A percentile compares a stretch with the other conserved stretches of the same genome.
Evolutionary conservation across 2,329 filamentous ascomycete species (phyloP).

Genomic region (Cylindrodendrum hubeiense): DNA sequence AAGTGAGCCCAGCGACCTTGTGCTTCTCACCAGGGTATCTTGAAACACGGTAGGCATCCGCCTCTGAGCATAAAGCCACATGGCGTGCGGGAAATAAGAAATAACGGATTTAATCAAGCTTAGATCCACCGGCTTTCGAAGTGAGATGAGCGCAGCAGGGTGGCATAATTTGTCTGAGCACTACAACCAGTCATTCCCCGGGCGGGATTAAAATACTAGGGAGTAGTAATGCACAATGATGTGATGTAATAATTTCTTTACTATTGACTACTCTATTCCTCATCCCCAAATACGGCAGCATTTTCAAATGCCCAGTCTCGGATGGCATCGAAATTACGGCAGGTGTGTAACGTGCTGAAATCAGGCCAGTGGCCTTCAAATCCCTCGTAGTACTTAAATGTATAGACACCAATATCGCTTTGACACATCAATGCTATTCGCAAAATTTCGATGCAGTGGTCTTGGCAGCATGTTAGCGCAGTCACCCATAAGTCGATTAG

Average conservation of each 20-base stretch:
- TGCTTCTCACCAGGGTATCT: too few relatives aligned
- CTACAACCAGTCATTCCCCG: too few relatives aligned
- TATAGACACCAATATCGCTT: constrained; percentile 66
- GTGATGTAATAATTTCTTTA: neutral
- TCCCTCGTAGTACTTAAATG: constrained; percentile 63
- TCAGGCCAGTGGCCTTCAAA: constrained; percentile 65
- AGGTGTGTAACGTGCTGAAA: constrained; percentile 65
- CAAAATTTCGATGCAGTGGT: constrained; percentile 53
- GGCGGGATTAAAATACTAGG: too few relatives aligned
- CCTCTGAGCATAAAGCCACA: too few relatives aligned
- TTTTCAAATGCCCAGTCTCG: constrained; percentile 65
- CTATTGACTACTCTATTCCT: constrained; percentile 50
- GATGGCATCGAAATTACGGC: constrained; percentile 65
- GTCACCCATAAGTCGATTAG: neutral
- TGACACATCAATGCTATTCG: constrained; percentile 67
- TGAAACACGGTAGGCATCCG: too few relatives aligned
- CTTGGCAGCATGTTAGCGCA: constrained; percentile 5
- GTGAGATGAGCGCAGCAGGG: too few relatives aligned
- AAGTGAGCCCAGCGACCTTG: too few relatives aligned
- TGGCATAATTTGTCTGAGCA: too few relatives aligned
- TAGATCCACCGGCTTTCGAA: too few relatives aligned
- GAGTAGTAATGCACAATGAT: too few relatives aligned
- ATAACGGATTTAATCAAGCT: too few relatives aligned
- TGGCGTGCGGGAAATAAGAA: too few relatives aligned
- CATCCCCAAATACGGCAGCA: constrained; percentile 61